Conservation (phyloP, 495 filamentous ascomycete genomes). For the Hypoxylon trugodes region DNA sequence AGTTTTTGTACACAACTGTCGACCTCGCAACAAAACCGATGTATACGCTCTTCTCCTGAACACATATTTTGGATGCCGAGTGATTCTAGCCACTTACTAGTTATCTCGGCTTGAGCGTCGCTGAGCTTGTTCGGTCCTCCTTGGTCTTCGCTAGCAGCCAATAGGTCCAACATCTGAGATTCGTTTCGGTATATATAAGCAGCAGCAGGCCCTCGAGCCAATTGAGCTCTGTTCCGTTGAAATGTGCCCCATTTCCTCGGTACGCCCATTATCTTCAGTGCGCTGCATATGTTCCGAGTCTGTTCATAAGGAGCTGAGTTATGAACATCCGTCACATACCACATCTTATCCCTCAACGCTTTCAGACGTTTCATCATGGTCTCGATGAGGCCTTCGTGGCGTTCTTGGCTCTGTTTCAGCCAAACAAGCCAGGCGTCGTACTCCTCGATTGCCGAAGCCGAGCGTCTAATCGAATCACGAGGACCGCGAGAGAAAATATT, state of each 20-base stretch:
- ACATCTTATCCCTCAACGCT: constrained; percentile 91
- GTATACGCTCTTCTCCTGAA: constrained; percentile 93
- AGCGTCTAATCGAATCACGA: constrained; percentile 71
- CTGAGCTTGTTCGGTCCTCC: constrained; percentile 93
- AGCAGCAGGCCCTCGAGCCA: constrained; percentile 65
- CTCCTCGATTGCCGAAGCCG: constrained; percentile 71
- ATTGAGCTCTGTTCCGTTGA: constrained; percentile 63
- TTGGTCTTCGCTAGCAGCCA: constrained; percentile 83
- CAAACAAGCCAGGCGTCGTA: constrained; percentile 80
- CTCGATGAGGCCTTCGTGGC: constrained; percentile 70
- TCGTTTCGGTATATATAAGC: constrained; percentile 84
- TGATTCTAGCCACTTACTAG: constrained; percentile 82
- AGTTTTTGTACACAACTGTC: constrained; percentile 87
- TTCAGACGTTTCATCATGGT: constrained; percentile 72
- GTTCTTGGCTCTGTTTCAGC: constrained; percentile 76
- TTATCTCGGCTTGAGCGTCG: constrained; percentile 93
- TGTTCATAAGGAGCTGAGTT: constrained; percentile 92
- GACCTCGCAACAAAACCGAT: constrained; percentile 91
- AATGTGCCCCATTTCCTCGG: constrained; percentile 61
- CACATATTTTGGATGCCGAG: constrained; percentile 92
- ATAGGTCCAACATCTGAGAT: constrained; percentile 84
- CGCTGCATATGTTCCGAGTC: constrained; percentile 83
- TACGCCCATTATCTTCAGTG: constrained; percentile 90
- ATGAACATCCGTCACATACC: constrained; percentile 96
- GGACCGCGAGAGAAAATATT: constrained; percentile 75